These are phyloP conservation scores for Leishmania aethiopica DNA, from an alignment of 208 protist species.

Conservation along the genomic window DNA sequence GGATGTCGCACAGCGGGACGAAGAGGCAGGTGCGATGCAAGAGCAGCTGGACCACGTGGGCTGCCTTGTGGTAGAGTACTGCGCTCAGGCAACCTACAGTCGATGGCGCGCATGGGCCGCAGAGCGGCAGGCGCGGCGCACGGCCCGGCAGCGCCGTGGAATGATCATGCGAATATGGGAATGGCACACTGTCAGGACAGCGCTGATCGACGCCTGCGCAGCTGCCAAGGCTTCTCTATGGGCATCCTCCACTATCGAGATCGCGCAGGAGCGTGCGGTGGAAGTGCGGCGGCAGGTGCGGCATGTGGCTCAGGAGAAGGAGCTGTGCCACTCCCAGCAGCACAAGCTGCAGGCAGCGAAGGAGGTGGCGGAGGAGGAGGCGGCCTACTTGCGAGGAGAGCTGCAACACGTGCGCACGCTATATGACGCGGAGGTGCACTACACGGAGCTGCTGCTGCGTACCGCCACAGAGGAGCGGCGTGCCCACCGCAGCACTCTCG, in stretches of 20 bases:
- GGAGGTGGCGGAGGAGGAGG: conserved; percentile 13
- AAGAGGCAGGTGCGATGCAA: conserved; percentile 1
- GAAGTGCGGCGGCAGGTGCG: background rate
- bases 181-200: background rate
- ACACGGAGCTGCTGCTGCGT: conserved; percentile 10
- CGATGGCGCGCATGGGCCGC: conserved; percentile 37
- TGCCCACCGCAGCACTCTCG: conserved; percentile 2
- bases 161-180: conserved; percentile 2
- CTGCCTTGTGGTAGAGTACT: conserved; percentile 50
- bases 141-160: conserved; percentile 2
- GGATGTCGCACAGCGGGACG: background rate
- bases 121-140: conserved; percentile 16
- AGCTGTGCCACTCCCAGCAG: conserved; percentile 2
- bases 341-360: conserved; percentile 10
- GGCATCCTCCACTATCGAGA: background rate
- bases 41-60: conserved; percentile 20
- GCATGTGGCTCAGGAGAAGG: conserved; percentile 1
- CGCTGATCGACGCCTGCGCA: background rate
- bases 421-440: conserved; percentile 11
- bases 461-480: conserved; percentile 4
- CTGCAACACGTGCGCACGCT: conserved; percentile 20
- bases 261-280: background rate
- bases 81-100: conserved; percentile 37
- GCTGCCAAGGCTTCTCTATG: background rate
- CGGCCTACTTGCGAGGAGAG: conserved; percentile 12